Evolutionary conservation across 2,329 filamentous ascomycete species (phyloP).

Genomic region (Colletotrichum aenigma): DNA sequence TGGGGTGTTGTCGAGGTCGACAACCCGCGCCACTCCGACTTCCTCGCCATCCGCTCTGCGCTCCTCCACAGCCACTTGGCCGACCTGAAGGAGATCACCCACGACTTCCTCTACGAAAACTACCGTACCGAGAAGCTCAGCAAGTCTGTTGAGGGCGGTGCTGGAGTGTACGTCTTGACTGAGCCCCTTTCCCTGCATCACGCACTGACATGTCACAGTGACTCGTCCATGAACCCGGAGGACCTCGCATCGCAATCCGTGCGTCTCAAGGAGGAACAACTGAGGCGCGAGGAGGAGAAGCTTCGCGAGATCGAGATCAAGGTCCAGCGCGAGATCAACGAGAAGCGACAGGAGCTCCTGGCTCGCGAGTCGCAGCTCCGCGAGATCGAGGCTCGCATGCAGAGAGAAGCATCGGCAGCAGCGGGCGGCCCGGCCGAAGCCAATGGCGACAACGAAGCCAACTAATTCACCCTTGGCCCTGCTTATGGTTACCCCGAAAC

Average conservation of each 20-base stretch:
- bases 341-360: conserved; percentile 98
- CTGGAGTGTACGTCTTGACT: conserved; percentile 74
- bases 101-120: conserved; percentile 99
- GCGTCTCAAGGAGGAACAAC: conserved; percentile 98
- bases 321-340: conserved; percentile 99
- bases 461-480: conserved; percentile 34
- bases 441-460: conserved; percentile 61
- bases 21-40: conserved; percentile 98
- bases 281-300: conserved; percentile 99
- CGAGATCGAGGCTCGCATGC: conserved; percentile 98
- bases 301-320: conserved; percentile 99
- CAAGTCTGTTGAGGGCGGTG: conserved; percentile 96
- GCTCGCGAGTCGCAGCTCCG: conserved; percentile 97
- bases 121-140: conserved; percentile 99
- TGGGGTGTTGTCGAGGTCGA: conserved; percentile 99
- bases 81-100: conserved; percentile 98
- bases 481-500: conserved; percentile 31
- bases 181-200: neutral
- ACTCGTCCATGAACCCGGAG: conserved; percentile 96
- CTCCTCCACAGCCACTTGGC: conserved; percentile 97
- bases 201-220: conserved; percentile 48
- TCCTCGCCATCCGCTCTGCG: conserved; percentile 94
- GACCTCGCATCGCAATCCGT: conserved; percentile 96
- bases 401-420: conserved; percentile 74
- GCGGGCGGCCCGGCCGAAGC: conserved; percentile 46